Evolutionary conservation across 441 rosid genomes (phyloP), one percentile per base, ranked within the genome.

Genomic region (Theobroma grandiflorum): DNA sequence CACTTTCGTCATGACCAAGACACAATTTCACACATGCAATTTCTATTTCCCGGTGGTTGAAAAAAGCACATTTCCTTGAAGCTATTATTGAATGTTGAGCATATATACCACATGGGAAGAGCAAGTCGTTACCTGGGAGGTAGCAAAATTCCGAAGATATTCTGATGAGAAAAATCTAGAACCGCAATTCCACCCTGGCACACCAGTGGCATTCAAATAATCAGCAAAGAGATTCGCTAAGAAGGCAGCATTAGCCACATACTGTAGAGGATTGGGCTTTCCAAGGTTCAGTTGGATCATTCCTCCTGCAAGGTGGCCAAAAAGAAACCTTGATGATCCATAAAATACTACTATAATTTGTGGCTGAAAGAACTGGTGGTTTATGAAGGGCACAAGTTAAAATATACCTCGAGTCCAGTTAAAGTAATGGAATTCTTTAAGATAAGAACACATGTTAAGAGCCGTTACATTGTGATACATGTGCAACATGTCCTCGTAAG

Each of bases 161-260:
- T 80, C 77, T 55, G 65, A 78, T 0, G 87, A 0, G 43, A 91
- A 45, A 75, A 89, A 93, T 8, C 22, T 59, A 4, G 94, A 87
- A 4, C 96, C 96, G 72, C 99, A 95, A 6, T 49, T 62, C 88
- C 91, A 82, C 61, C 99, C 98, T 1, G 98, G 98, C 75, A 89
- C 86, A 22, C 83, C 87, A 3, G 91, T 82, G 47, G 94, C 93
- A 55, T 92, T 92, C 80, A 95, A 33, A 83, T 95, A 95, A 82
- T 95, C 98, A 3, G 84, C 94, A 65, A 87, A 95, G 20, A 95
- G 89, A 22, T 94, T 89, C 16, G 98, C 91, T 79, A 95, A 82
- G 87, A 95, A 95, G 8, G 99, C 92, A 49, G 99, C 95, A 75
- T 88, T 92, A 37, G 91, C 95, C 1, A 84, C 87, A 79, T 87